Conservation (phyloP, 1,139 yeast genomes). For the Diutina ranongensis region DNA sequence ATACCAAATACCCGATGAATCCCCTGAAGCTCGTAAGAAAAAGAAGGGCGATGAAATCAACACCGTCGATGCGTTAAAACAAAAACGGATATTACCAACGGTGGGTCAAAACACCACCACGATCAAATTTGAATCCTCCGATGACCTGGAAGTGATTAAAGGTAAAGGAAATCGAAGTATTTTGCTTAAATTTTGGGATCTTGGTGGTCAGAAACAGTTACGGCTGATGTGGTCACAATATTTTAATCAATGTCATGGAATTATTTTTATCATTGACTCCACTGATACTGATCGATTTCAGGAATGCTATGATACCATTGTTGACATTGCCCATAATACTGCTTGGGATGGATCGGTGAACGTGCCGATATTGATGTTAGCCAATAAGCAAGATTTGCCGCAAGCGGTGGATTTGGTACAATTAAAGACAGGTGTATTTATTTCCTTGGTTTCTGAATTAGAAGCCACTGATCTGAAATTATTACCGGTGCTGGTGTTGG, state of each 20-base stretch:
- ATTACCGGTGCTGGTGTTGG: constrained; percentile 78
- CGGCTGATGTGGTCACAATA: constrained; percentile 83
- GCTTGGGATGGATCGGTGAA: constrained; percentile 31
- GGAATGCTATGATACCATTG: constrained; percentile 63
- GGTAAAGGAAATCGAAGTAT: constrained; percentile 18
- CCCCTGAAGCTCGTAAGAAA: constrained; percentile 7
- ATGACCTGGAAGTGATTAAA: neutral
- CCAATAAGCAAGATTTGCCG: constrained; percentile 87
- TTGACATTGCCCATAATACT: constrained; percentile 30
- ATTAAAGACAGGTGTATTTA: constrained; percentile 74
- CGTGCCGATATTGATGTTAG: constrained; percentile 86
- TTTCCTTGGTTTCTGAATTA: constrained; percentile 63
- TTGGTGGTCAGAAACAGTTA: constrained; percentile 84
- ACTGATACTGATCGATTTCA: constrained; percentile 74
- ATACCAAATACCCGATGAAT: constrained; percentile 21
- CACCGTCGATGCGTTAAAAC: constrained; percentile 8
- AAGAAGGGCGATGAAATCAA: constrained; percentile 10
- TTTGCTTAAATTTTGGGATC: constrained; percentile 81
- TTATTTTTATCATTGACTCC: constrained; percentile 85
- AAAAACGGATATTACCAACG: constrained; percentile 39
- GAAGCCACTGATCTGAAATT: constrained; percentile 88
- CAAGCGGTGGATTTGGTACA: constrained; percentile 61
- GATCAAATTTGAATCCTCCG: constrained; percentile 22
- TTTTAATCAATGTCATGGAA: constrained; percentile 79
- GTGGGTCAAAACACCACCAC: constrained; percentile 38